Evolutionary conservation across 495 filamentous ascomycete genomes (phyloP), one percentile per base, ranked within the genome.

Genomic region (Glutinoglossum americanum): DNA sequence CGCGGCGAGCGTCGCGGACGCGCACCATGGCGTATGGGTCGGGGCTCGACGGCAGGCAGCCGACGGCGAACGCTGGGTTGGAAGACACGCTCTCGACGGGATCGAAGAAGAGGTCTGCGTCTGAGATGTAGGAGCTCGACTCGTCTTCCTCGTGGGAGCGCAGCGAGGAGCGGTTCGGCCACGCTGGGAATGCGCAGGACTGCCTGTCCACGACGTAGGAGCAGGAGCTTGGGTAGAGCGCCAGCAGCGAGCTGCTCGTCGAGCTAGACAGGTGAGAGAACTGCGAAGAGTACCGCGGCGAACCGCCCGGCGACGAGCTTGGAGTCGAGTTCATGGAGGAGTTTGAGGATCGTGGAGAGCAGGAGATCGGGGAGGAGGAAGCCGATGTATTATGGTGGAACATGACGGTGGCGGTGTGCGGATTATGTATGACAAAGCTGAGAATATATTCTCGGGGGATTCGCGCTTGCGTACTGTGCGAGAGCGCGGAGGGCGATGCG

Each of bases 21-120:
- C 55, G 55, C 45, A 45, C 26, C 37, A 30, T 57, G 13, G 13
- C 30, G 15, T 26, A 47, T 1, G 10, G 55, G 26, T 45, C 45
- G 11, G 54, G 30, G 13, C 19, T 56, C 23, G 17, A 6, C 13
- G 26, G 26, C 27, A 35, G 27, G 54, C 19, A 23, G 3, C 19
- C 26, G 9, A 44, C 21, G 27, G 54, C 21, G 27, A 30, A 15
- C 17, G 21, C 21, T 35, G 54, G 23, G 10, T 49, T 27, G 25
- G 6, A 27, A 23, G 25, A 9, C 25, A 49, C 47, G 21, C 19
- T 33, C 28, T 55, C 53, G 25, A 33, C 13, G 28, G 33, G 28
- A 41, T 59, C 57, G 25, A 26, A 30, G 48, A 59, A 54, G 25
- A 59, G 57, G 26, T 59, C 57, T n/a, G 45, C 57, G 51, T 59